Percentiles rank a stretch among this genome's conserved stretches.
These are phyloP conservation scores for Aspergillus sp. DNA, from an alignment of 2,329 filamentous ascomycete species.

Conservation along the genomic window DNA sequence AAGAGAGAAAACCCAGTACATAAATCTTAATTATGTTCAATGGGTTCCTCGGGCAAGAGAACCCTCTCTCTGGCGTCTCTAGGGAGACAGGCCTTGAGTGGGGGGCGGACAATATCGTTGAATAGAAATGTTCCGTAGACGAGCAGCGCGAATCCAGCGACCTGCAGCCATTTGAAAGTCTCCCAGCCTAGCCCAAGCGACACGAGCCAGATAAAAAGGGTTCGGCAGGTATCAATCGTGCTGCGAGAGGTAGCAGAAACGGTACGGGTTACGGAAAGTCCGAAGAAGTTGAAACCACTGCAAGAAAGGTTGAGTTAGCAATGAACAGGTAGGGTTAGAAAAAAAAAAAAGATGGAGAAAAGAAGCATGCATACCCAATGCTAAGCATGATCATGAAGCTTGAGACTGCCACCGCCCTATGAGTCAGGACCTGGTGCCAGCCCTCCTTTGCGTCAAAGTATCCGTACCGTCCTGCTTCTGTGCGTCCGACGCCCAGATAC, in stretches of 20 bases:
- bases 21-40: slow-evolving; percentile 60
- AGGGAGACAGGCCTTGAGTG: slow-evolving; percentile 66
- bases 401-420: slow-evolving; percentile 69
- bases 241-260: slow-evolving; percentile 92
- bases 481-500: slow-evolving; percentile 74
- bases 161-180: slow-evolving; percentile 95
- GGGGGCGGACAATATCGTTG: slow-evolving; percentile 87
- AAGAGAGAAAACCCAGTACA: neutral
- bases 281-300: slow-evolving; percentile 98
- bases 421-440: slow-evolving; percentile 73
- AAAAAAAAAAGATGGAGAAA: slow-evolving; percentile 5
- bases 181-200: slow-evolving; percentile 94
- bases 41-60: slow-evolving; percentile 77
- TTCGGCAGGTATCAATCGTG: slow-evolving; percentile 96
- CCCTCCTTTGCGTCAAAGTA: slow-evolving; percentile 91
- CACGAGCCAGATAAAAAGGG: slow-evolving; percentile 93
- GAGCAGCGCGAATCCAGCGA: slow-evolving; percentile 80
- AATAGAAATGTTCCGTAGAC: slow-evolving; percentile 97
- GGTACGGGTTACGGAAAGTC: slow-evolving; percentile 82
- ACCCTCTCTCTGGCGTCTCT: slow-evolving; percentile 53
- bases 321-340: neutral
- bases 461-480: slow-evolving; percentile 70
- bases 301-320: neutral
- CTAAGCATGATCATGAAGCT: slow-evolving; percentile 94
- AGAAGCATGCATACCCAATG: slow-evolving; percentile 69